Evolutionary conservation across 177 flowering plant species (phyloP), one percentile per base, ranked within the genome.

Genomic region (Vitis hybrid): DNA sequence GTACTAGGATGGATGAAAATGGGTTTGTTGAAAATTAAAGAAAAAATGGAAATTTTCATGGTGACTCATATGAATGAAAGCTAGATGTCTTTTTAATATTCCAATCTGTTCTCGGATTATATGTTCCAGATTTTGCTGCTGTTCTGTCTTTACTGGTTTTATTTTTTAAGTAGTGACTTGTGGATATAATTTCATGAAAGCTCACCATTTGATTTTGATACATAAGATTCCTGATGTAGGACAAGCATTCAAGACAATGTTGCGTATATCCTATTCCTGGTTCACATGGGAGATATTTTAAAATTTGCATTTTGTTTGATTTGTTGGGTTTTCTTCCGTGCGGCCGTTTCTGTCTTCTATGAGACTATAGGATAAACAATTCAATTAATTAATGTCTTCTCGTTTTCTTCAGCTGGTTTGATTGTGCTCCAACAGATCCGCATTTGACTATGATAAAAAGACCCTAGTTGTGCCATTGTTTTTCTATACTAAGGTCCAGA

Each of bases 231-330:
- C 74, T 65, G 17, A 56, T 65, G 45, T 56, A 52, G 61, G 77
- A 77, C 80, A 70, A 73, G 68, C 52, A 49, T 65, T 72, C 57
- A 68, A 65, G 83, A 66, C 81, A 71, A 58, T 64, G 64, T 72
- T 56, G 12, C 14, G 57, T 19, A 67, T 81, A 77, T 82, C 76
- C 59, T 80, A 81, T 70, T 79, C 69, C 66, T 45, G 34, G 65
- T 60, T 81, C 83, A 81, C 86, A 81, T 84, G 87, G 69, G 61
- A 21, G 18, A 63, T 69, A 49, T 30, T 68, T 73, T 62, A 68
- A 30, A 26, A 58, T 26, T 26, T 65, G 5, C 56, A 52, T 70
- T 49, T 78, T 68, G 69, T 71, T 32, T 67, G 26, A 60, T 62
- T 64, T 78, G 12, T 59, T 64, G 62, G 60, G 52, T 56, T 52